These are phyloP conservation scores for Lenzites betulinus DNA, from an alignment of 768 basidiomycete genomes.

Conservation along the genomic window DNA sequence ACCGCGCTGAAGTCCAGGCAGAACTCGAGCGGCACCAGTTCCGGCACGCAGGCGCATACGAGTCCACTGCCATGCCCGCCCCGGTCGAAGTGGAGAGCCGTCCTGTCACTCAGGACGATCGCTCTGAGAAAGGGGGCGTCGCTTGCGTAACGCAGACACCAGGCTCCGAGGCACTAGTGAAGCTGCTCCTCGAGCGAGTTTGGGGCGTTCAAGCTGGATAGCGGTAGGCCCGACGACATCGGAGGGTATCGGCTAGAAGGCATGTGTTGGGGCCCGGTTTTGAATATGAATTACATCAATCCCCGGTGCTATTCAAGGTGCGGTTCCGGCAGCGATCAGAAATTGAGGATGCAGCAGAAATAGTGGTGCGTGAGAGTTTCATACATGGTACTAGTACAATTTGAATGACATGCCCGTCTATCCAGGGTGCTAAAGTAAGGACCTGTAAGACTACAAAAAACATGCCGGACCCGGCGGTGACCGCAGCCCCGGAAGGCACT, in stretches of 20 bases:
- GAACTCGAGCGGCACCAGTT: conserved; percentile 43
- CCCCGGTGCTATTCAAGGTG: neutral
- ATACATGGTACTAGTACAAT: conserved; percentile 13
- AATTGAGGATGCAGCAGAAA: neutral
- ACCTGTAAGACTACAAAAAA: conserved; percentile 6
- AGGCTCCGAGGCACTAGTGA: conserved; percentile 54
- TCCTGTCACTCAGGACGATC: neutral
- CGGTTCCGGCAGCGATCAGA: neutral
- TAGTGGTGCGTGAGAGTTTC: conserved; percentile 3
- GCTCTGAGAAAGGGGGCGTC: conserved; percentile 27
- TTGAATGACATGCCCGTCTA: conserved; percentile 13
- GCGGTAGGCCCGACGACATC: conserved; percentile 13
- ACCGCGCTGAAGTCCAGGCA: conserved; percentile 63
- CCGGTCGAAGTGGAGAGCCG: conserved; percentile 49
- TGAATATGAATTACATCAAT: neutral
- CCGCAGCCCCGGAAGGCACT: neutral
- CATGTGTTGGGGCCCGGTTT: neutral
- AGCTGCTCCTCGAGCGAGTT: conserved; percentile 52
- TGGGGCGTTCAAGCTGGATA: conserved; percentile 44
- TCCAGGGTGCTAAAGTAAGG: conserved; percentile 3
- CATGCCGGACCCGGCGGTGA: neutral
- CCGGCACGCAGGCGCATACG: conserved; percentile 38
- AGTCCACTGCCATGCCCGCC: conserved; percentile 56
- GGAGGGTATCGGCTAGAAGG: conserved; percentile 6
- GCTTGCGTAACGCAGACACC: conserved; percentile 58